phyloP scores from a whole-genome alignment of 805 yeast species.

The Kodamaea kaohsiungensis region DNA sequence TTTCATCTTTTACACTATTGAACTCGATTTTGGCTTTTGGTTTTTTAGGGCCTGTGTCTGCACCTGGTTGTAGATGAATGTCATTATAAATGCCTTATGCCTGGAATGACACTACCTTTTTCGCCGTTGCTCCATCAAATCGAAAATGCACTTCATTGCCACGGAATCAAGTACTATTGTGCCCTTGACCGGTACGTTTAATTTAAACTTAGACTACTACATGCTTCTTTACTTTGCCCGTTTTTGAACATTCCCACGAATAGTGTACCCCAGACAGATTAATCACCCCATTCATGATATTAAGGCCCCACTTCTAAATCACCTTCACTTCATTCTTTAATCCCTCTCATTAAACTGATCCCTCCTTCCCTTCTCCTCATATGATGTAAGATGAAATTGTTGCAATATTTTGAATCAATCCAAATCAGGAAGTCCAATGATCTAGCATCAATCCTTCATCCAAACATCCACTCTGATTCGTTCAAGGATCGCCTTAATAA shows the following conservation, averaged over 20 bases:
- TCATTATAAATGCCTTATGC: background rate
- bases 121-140: background rate
- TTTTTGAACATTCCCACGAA: background rate
- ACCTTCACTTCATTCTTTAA: too few species aligned
- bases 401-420: conserved; percentile 6
- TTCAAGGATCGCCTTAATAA: background rate
- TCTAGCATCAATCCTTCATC: background rate
- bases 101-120: background rate
- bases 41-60: background rate
- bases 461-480: background rate
- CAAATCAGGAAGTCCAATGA: background rate
- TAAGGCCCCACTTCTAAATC: background rate
- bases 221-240: too few species aligned
- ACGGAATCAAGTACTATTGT: background rate
- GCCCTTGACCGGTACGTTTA: background rate
- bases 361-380: background rate
- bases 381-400: background rate
- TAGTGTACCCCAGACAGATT: background rate
- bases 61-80: background rate
- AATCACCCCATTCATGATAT: background rate
- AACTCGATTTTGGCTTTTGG: background rate
- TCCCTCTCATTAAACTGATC: background rate
- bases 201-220: background rate
- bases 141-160: background rate
- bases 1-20: background rate